Conservation (phyloP, 2,329 filamentous ascomycete genomes). For the Aspergillus japonicus region DNA sequence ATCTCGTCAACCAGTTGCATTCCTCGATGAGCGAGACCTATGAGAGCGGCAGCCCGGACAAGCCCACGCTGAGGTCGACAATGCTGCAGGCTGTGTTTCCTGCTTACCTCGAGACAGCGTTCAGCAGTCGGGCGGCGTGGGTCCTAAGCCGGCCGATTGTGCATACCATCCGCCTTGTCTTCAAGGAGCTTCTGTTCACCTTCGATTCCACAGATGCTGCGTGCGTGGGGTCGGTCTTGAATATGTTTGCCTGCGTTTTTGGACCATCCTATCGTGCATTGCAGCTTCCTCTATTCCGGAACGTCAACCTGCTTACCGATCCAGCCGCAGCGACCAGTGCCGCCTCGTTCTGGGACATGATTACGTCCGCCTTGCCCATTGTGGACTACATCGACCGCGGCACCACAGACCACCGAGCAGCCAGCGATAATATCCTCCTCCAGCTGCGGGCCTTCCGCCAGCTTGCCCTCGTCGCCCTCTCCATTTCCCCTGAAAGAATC, state of each 20-base stretch:
- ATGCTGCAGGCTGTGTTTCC: slow-evolving; percentile 57
- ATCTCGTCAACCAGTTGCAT: slow-evolving; percentile 55
- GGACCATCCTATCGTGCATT: slow-evolving; percentile 39
- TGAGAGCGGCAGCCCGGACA: slow-evolving; percentile 41
- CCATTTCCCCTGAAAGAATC: slow-evolving; percentile 18
- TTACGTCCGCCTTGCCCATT: slow-evolving; percentile 41
- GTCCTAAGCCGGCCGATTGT: slow-evolving; percentile 55
- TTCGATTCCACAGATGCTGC: slow-evolving; percentile 43
- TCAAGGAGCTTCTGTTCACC: slow-evolving; percentile 47
- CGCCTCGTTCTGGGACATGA: slow-evolving; percentile 41
- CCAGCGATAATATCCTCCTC: slow-evolving; percentile 20
- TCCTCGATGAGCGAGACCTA: slow-evolving; percentile 48
- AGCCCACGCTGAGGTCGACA: slow-evolving; percentile 51
- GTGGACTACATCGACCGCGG: slow-evolving; percentile 50
- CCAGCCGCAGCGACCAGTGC: slow-evolving; percentile 41
- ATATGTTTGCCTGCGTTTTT: slow-evolving; percentile 41
- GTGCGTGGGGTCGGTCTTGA: slow-evolving; percentile 38
- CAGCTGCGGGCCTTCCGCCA: slow-evolving; percentile 42
- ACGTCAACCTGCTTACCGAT: slow-evolving; percentile 37
- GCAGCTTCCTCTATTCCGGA: slow-evolving; percentile 32
- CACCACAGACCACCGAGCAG: slow-evolving; percentile 19
- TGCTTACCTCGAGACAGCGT: slow-evolving; percentile 53
- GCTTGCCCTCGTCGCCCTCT: slow-evolving; percentile 37
- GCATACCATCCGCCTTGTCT: slow-evolving; percentile 44
- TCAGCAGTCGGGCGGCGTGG: slow-evolving; percentile 50